These are phyloP conservation scores for Clathrospora elynae DNA, from an alignment of 2,329 filamentous ascomycete species.

Conservation along the genomic window DNA sequence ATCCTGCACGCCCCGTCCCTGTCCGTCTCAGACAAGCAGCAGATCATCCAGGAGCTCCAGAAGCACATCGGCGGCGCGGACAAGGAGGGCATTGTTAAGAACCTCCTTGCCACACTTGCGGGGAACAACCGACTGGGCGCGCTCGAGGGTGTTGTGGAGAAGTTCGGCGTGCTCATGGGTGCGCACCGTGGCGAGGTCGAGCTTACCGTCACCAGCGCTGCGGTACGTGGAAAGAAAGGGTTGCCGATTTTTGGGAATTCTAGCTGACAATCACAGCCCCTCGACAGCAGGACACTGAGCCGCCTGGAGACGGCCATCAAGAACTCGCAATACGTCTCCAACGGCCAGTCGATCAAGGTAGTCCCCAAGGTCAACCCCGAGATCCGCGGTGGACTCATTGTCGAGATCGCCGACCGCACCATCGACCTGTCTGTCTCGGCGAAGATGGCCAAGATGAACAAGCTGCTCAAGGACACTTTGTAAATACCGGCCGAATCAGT, in stretches of 20 bases:
- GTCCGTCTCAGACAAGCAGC: conserved; percentile 75
- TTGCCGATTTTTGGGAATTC: too few species aligned
- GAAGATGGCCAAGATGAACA: conserved; percentile 98
- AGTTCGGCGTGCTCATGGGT: conserved; percentile 86
- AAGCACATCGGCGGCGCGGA: conserved; percentile 74
- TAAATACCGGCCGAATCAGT: conserved; percentile 63
- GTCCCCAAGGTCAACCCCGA: conserved; percentile 94
- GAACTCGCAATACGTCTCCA: conserved; percentile 86
- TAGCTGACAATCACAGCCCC: conserved; percentile 60
- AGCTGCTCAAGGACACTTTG: conserved; percentile 94
- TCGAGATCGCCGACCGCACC: conserved; percentile 96
- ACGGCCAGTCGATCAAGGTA: conserved; percentile 98
- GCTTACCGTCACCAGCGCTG: conserved; percentile 86
- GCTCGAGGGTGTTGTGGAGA: conserved; percentile 79
- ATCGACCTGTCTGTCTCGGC: conserved; percentile 95
- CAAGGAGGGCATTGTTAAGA: conserved; percentile 83
- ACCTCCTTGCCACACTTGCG: conserved; percentile 87
- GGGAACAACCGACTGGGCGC: conserved; percentile 94
- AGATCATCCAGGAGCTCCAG: conserved; percentile 84
- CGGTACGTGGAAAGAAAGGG: conserved; percentile 72
- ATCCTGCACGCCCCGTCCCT: conserved; percentile 85
- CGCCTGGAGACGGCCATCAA: conserved; percentile 85
- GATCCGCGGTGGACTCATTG: conserved; percentile 88
- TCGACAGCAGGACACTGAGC: conserved; percentile 83
- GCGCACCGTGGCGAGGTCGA: conserved; percentile 92